A percentile compares a stretch with the other conserved stretches of the same genome.
Evolutionary conservation across 768 basidiomycete species (phyloP).

Genomic region (Pleurotus tuoliensis): DNA sequence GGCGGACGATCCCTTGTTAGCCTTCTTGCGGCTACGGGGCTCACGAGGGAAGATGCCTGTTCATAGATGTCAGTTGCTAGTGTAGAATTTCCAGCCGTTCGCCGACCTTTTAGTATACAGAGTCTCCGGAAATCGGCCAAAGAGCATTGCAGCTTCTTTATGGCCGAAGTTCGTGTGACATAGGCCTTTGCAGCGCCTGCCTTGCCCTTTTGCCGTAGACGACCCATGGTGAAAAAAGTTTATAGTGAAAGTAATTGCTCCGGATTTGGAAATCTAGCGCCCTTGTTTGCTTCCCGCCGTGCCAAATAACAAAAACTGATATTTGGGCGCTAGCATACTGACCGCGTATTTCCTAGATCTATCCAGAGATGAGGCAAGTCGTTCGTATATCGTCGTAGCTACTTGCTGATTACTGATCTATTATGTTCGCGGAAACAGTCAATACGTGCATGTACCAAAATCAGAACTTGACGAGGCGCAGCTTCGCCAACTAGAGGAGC

Average conservation of each 20-base stretch:
- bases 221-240: slow-evolving; percentile 52
- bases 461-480: slow-evolving; percentile 98
- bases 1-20: slow-evolving; percentile 96
- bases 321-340: slow-evolving; percentile 1
- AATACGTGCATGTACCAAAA: slow-evolving; percentile 95
- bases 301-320: not conserved
- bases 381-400: not conserved
- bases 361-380: not conserved
- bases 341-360: not conserved
- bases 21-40: slow-evolving; percentile 84
- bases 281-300: not conserved
- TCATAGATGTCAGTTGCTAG: slow-evolving; percentile 11
- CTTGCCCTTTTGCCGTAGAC: slow-evolving; percentile 79
- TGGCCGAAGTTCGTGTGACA: slow-evolving; percentile 82
- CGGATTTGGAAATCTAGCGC: not conserved
- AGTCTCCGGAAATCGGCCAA: slow-evolving; percentile 94
- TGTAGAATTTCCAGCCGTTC: not conserved
- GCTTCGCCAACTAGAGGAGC: slow-evolving; percentile 92
- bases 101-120: slow-evolving; percentile 93
- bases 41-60: slow-evolving; percentile 97
- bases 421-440: slow-evolving; percentile 45
- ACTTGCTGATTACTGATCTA: not conserved
- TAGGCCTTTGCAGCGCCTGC: slow-evolving; percentile 91
- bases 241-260: not conserved
- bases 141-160: slow-evolving; percentile 96